Percentiles rank a stretch among this genome's conserved stretches.
These are phyloP conservation scores for Moringa oleifera DNA, from an alignment of 345 rosid genomes.

Conservation along the genomic window DNA sequence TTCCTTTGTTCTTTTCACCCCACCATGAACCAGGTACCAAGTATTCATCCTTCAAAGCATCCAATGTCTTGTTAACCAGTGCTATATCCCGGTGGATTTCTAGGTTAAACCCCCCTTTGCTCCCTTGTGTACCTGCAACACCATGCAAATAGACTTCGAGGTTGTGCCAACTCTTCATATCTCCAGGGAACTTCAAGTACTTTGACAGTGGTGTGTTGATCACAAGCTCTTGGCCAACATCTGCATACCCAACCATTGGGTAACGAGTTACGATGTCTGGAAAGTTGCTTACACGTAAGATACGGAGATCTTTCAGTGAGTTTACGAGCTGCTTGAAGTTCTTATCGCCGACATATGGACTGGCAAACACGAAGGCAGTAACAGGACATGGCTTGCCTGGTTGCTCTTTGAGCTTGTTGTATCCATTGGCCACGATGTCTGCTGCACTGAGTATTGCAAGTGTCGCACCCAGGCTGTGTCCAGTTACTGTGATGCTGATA, in stretches of 20 bases:
- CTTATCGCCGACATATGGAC: constrained; percentile 49
- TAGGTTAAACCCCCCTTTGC: constrained; percentile 16
- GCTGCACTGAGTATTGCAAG: constrained; percentile 45
- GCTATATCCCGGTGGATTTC: constrained; percentile 25
- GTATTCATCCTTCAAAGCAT: constrained; percentile 33
- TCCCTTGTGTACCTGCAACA: constrained; percentile 27
- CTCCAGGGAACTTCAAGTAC: constrained; percentile 26
- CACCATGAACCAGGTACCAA: constrained; percentile 49
- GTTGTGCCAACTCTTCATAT: constrained; percentile 13
- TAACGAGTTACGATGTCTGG: constrained; percentile 18
- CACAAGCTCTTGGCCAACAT: constrained; percentile 20
- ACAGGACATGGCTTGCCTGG: constrained; percentile 28
- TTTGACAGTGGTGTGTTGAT: constrained; percentile 20
- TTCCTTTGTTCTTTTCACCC: constrained; percentile 39
- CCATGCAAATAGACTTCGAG: constrained; percentile 40
- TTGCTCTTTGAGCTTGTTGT: constrained; percentile 15
- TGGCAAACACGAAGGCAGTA: constrained; percentile 45
- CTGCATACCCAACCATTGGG: constrained; percentile 13
- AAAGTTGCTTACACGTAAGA: constrained; percentile 19
- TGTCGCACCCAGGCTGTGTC: constrained; percentile 64
- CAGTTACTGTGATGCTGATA: constrained; percentile 47
- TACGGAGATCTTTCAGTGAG: constrained; percentile 15
- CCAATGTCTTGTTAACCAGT: constrained; percentile 23
- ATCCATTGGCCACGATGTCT: constrained; percentile 39
- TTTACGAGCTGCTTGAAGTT: constrained; percentile 14